Conservation (phyloP, 2,329 filamentous ascomycete genomes). For the Fusarium hainanense region DNA sequence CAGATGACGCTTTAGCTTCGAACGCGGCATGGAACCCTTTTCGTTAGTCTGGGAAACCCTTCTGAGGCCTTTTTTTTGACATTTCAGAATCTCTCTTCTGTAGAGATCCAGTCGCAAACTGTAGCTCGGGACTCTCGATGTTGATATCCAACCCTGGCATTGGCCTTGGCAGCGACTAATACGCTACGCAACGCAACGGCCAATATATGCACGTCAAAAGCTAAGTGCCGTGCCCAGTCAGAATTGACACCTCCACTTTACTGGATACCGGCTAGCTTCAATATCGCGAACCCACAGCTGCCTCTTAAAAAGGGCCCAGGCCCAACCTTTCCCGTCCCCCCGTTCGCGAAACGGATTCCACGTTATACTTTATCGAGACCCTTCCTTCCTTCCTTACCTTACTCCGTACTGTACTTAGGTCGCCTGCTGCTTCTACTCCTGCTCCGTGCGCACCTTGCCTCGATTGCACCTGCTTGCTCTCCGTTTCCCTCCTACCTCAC, state of each 20-base stretch:
- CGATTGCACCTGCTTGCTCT: background rate
- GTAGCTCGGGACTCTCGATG: slow-evolving; percentile 7
- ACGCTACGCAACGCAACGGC: slow-evolving; percentile 7
- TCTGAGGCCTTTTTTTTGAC: slow-evolving; percentile 12
- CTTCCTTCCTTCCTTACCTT: slow-evolving; percentile 8
- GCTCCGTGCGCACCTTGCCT: slow-evolving; percentile 16
- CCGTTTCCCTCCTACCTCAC: slow-evolving; percentile 3
- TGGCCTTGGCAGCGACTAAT: slow-evolving; percentile 17
- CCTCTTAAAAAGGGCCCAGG: slow-evolving; percentile 39
- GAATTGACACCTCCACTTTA: slow-evolving; percentile 24
- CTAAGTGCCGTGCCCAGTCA: slow-evolving; percentile 23
- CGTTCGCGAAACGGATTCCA: slow-evolving; percentile 33
- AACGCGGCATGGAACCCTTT: slow-evolving; percentile 36
- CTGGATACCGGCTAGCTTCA: slow-evolving; percentile 21
- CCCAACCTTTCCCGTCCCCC: slow-evolving; percentile 35
- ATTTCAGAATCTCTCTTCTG: background rate
- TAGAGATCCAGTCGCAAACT: background rate
- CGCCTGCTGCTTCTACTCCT: background rate
- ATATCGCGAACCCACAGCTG: slow-evolving; percentile 8
- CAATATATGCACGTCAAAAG: slow-evolving; percentile 28
- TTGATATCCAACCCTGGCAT: slow-evolving; percentile 15
- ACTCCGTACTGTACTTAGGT: background rate
- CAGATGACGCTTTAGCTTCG: slow-evolving; percentile 27
- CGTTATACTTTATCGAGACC: slow-evolving; percentile 29
- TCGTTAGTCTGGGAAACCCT: slow-evolving; percentile 10